Conservation (phyloP, 257 asterid species). For the Avicennia marina region DNA sequence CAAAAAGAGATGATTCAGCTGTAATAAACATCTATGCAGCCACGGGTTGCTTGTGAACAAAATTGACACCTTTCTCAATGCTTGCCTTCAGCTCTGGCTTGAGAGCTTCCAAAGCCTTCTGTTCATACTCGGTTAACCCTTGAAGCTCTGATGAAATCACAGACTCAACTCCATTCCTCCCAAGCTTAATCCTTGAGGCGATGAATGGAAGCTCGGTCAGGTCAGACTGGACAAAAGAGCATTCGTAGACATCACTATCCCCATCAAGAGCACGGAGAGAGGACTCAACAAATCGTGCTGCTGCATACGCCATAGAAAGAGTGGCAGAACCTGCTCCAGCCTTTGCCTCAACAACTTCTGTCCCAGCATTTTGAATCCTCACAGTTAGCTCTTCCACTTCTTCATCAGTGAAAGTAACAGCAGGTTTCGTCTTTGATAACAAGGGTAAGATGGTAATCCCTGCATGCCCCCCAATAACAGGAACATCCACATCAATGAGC, state of each 20-base stretch:
- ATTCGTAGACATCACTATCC: conserved; percentile 61
- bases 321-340: conserved; percentile 86
- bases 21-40: conserved; percentile 30
- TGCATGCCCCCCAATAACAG: conserved; percentile 79
- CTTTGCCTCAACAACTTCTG: conserved; percentile 77
- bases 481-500: conserved; percentile 68
- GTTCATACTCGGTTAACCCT: conserved; percentile 54
- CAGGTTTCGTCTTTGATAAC: conserved; percentile 68
- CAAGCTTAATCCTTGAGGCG: conserved; percentile 63
- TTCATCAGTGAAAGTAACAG: conserved; percentile 48
- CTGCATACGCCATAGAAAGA: conserved; percentile 72
- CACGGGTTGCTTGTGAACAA: conserved; percentile 48
- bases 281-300: conserved; percentile 68
- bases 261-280: conserved; percentile 73
- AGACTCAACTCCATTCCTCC: conserved; percentile 61
- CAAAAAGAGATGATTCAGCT: conserved; percentile 6
- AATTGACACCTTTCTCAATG: conserved; percentile 57
- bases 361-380: conserved; percentile 78
- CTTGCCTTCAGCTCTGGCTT: conserved; percentile 63
- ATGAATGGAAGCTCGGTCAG: conserved; percentile 61
- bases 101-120: conserved; percentile 60
- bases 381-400: conserved; percentile 66
- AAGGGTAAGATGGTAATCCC: conserved; percentile 78
- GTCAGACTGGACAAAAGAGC: conserved; percentile 54
- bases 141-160: conserved; percentile 53